Evolutionary conservation across 495 filamentous ascomycete species (phyloP).

Genomic region (Annulohypoxylon bovei): DNA sequence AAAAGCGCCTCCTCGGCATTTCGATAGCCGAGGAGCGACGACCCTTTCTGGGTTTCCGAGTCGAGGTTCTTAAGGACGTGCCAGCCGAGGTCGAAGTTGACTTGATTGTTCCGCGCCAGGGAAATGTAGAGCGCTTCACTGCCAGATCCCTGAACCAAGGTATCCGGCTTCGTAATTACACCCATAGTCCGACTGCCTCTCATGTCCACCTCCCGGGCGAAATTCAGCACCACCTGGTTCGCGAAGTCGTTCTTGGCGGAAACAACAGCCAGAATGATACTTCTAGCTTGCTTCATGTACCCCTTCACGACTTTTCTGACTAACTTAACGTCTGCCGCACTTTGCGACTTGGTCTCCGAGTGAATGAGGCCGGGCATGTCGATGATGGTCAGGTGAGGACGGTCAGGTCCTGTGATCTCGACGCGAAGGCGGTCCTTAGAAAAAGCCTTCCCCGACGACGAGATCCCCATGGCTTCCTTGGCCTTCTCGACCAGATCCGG

Average conservation of each 20-base stretch:
- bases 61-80: constrained; percentile 69
- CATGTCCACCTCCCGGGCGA: constrained; percentile 55
- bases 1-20: constrained; percentile 50
- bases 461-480: constrained; percentile 59
- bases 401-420: constrained; percentile 67
- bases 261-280: constrained; percentile 69
- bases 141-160: constrained; percentile 32
- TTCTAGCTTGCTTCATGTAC: constrained; percentile 67
- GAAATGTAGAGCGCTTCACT: constrained; percentile 37
- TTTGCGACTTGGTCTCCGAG: constrained; percentile 53
- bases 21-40: constrained; percentile 47
- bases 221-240: constrained; percentile 60
- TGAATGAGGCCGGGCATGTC: constrained; percentile 71
- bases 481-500: constrained; percentile 57
- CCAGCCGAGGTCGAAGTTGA: constrained; percentile 69
- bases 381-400: constrained; percentile 69
- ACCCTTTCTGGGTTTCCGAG: constrained; percentile 53
- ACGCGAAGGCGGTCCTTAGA: constrained; percentile 69
- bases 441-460: constrained; percentile 53
- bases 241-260: constrained; percentile 61
- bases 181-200: constrained; percentile 61
- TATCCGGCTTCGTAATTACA: constrained; percentile 48
- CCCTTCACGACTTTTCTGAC: constrained; percentile 60
- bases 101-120: constrained; percentile 59
- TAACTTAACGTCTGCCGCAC: constrained; percentile 55